Percentiles rank a stretch among this genome's conserved stretches.
Evolutionary conservation across 768 basidiomycete genomes (phyloP).

Genomic region (Crucibulum laeve): DNA sequence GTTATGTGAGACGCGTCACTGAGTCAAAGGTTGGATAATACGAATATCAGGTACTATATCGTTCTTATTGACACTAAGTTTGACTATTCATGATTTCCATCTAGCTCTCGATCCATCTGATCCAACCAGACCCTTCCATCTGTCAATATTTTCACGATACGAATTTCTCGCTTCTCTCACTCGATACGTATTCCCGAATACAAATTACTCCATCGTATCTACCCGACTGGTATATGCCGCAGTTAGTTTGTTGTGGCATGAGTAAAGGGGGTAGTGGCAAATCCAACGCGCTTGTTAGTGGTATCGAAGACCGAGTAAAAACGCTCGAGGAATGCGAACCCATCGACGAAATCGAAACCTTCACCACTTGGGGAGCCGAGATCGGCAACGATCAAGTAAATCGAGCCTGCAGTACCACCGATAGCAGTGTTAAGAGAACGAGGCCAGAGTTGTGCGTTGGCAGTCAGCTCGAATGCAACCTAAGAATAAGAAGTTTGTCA

Average conservation of each 20-base stretch:
- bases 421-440: conserved; percentile 51
- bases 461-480: conserved; percentile 49
- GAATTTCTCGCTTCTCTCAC: no score
- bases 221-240: no score
- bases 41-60: no score
- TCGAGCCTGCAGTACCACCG: conserved; percentile 44
- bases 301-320: conserved; percentile 69
- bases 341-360: conserved; percentile 63
- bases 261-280: conserved; percentile 52
- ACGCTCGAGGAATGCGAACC: conserved; percentile 36
- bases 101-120: no score
- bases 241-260: conserved; percentile 37
- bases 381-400: conserved; percentile 57
- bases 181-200: no score
- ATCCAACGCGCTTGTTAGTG: conserved; percentile 47
- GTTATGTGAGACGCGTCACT: no score
- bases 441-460: conserved; percentile 72
- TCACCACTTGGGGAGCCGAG: conserved; percentile 44
- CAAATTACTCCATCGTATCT: no score
- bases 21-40: no score
- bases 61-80: no score
- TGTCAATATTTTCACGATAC: no score
- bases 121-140: no score
- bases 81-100: no score
- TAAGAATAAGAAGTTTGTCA: conserved; percentile 12